These are phyloP conservation scores for Candida quercuum DNA, from an alignment of 805 yeast species.

Conservation along the genomic window DNA sequence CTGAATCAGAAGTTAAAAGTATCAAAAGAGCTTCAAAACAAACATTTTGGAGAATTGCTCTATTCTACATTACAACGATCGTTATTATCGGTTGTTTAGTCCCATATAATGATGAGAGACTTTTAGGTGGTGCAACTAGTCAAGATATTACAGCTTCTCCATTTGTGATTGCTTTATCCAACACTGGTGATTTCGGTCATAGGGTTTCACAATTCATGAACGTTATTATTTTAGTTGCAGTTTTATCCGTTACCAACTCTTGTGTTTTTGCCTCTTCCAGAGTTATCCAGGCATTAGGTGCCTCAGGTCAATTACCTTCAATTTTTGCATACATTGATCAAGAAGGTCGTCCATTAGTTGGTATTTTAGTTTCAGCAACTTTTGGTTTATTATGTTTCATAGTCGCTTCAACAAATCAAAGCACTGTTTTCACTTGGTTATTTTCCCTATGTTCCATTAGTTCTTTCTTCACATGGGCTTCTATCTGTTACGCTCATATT, in stretches of 20 bases:
- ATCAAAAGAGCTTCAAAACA: conserved; percentile 58
- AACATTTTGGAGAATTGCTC: conserved; percentile 74
- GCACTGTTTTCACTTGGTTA: conserved; percentile 59
- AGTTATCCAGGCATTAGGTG: conserved; percentile 58
- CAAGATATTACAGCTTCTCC: conserved; percentile 73
- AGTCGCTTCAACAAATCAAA: conserved; percentile 46
- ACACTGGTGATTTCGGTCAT: conserved; percentile 55
- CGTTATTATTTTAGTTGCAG: conserved; percentile 62
- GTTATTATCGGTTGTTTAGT: conserved; percentile 63
- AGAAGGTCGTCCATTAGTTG: conserved; percentile 63
- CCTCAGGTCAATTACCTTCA: conserved; percentile 57
- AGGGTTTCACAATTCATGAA: conserved; percentile 62
- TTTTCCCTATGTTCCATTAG: conserved; percentile 57
- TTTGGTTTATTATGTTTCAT: conserved; percentile 58
- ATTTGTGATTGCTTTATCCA: conserved; percentile 64
- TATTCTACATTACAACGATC: conserved; percentile 61
- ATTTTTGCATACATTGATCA: conserved; percentile 58
- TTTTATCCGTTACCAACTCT: conserved; percentile 69
- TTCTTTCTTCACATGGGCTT: conserved; percentile 58
- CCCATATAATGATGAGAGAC: conserved; percentile 49
- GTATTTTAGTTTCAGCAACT: conserved; percentile 41
- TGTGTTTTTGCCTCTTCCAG: conserved; percentile 67
- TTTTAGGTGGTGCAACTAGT: conserved; percentile 41
- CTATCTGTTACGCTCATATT: conserved; percentile 55
- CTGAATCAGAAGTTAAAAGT: conserved; percentile 71